Conservation (phyloP, 768 basidiomycete species). For the Tulasnella calospora region DNA sequence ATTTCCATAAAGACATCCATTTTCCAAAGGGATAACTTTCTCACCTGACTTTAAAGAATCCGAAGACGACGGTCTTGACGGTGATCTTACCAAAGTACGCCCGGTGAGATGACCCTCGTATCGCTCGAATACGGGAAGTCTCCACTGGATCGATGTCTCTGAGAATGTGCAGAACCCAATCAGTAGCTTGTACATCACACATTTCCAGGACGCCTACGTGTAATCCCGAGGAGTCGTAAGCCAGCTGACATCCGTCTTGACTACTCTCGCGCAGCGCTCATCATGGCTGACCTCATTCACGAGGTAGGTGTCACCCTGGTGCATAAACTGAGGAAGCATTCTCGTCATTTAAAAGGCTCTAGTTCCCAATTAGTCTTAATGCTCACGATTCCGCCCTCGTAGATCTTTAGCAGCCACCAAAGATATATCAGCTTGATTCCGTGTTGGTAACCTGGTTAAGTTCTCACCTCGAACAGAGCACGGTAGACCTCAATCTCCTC, state of each 20-base stretch:
- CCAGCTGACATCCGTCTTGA: constrained; percentile 77
- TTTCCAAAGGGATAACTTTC: constrained; percentile 3
- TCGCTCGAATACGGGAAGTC: constrained; percentile 65
- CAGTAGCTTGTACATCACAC: background rate
- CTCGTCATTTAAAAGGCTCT: background rate
- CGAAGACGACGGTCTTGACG: constrained; percentile 66
- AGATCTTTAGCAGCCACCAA: constrained; percentile 36
- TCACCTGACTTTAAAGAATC: constrained; percentile 76
- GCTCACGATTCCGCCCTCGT: constrained; percentile 79
- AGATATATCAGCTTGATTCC: background rate
- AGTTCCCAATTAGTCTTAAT: constrained; percentile 2
- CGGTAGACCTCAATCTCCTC: constrained; percentile 82
- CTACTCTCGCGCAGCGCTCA: constrained; percentile 60
- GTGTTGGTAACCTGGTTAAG: background rate
- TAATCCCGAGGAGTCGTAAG: constrained; percentile 75
- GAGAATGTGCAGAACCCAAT: constrained; percentile 19
- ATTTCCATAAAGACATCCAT: background rate
- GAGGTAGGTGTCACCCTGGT: constrained; percentile 77
- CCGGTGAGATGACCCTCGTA: constrained; percentile 50
- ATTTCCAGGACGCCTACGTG: constrained; percentile 48
- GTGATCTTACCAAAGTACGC: constrained; percentile 70
- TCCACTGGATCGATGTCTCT: constrained; percentile 75
- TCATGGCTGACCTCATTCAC: constrained; percentile 82
- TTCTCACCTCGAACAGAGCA: constrained; percentile 67
- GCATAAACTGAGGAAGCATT: constrained; percentile 58